These are phyloP conservation scores for Penicillium diatomitis DNA, from an alignment of 495 filamentous ascomycete genomes.

Conservation along the genomic window DNA sequence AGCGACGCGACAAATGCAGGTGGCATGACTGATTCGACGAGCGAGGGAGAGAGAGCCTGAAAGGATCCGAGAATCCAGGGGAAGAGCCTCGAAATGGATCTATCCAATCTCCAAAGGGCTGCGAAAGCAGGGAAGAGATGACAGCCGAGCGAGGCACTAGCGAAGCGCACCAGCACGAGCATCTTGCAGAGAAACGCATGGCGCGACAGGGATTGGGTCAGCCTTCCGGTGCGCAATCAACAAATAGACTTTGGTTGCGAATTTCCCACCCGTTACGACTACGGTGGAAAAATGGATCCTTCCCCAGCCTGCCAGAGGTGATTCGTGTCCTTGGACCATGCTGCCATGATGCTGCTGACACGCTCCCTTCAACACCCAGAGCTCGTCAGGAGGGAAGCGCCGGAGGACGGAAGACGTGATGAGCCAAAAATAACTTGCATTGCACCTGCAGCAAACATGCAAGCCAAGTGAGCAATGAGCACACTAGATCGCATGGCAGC, in stretches of 20 bases:
- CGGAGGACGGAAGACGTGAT: constrained; percentile 8
- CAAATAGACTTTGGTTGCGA: background rate
- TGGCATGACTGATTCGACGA: background rate
- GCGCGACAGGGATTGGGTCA: background rate
- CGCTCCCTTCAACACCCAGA: background rate
- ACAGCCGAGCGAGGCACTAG: background rate
- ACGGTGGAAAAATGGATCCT: too few relatives aligned
- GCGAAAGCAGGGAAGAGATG: constrained; percentile 1
- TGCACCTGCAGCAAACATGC: constrained; percentile 22
- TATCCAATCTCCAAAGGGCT: background rate
- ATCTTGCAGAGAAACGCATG: background rate
- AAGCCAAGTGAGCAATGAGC: constrained; percentile 15
- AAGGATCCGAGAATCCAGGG: background rate
- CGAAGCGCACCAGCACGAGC: too few relatives aligned
- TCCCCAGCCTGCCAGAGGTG: too few relatives aligned
- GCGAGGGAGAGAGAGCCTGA: background rate
- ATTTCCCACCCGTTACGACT: background rate
- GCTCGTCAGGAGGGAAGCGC: constrained; percentile 8
- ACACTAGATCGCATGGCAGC: background rate
- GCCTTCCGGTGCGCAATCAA: background rate
- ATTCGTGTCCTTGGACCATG: too few relatives aligned
- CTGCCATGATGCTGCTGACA: too few relatives aligned
- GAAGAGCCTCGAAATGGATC: background rate
- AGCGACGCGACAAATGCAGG: too few relatives aligned
- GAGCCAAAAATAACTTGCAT: constrained; percentile 21